These are phyloP conservation scores for Xylaria sp. DNA, from an alignment of 2,329 filamentous ascomycete species.

Conservation along the genomic window DNA sequence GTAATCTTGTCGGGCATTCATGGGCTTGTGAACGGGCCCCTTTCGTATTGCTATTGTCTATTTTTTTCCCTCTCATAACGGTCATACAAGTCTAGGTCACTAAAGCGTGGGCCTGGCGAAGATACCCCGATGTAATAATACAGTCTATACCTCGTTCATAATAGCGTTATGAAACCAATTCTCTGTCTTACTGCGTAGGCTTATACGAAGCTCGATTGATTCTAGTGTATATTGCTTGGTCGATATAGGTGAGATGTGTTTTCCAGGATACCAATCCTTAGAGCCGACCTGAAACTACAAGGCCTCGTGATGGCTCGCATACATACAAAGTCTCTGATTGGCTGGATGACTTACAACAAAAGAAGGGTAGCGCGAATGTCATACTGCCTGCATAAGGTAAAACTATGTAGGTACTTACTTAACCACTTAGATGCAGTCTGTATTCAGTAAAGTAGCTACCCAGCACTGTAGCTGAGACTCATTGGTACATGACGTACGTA, in stretches of 20 bases:
- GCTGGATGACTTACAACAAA: neutral
- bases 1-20: constrained; percentile 30
- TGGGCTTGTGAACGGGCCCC: constrained; percentile 13
- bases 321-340: constrained; percentile 5
- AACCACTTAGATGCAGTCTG: too few species aligned
- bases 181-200: neutral
- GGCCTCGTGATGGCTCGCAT: constrained; percentile 13
- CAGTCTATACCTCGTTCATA: constrained; percentile 24
- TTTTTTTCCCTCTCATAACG: constrained; percentile 17
- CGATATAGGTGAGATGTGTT: constrained; percentile 2
- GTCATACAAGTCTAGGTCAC: constrained; percentile 17
- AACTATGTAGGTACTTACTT: too few species aligned
- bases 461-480: neutral
- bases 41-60: constrained; percentile 28
- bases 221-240: neutral
- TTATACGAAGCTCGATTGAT: neutral
- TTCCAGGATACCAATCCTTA: constrained; percentile 1
- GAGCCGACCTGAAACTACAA: constrained; percentile 25
- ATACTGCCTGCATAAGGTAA: neutral
- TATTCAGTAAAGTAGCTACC: neutral
- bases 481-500: neutral
- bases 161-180: constrained; percentile 1
- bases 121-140: constrained; percentile 38
- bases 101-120: constrained; percentile 25
- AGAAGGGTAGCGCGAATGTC: constrained; percentile 2